Evolutionary conservation across 2,329 filamentous ascomycete genomes (phyloP), one percentile per base, ranked within the genome.

Genomic region (Daldinia eschscholtzii): DNA sequence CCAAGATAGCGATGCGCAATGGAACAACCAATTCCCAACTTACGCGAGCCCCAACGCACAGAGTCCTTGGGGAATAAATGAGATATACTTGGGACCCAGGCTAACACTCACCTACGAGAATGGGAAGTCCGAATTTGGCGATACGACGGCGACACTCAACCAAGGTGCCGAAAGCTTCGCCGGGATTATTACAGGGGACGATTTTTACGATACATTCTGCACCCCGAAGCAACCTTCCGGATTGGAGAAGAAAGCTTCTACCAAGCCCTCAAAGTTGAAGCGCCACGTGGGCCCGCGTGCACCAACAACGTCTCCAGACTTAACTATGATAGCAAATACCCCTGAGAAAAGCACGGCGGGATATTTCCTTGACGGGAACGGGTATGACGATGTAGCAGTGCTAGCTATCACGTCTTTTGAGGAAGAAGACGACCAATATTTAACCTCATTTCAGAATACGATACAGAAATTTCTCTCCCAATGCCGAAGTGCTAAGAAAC

Each of bases 1-100:
- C 33, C 87, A 89, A 69, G 87, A 89, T 70, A 81, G 81, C 1
- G 87, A 89, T 77, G 87, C 87, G 28, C 80, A 88, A 67, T 90
- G 85, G 78, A 82, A 76, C 60, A 64, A 72, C 1, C 71, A 72
- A 20, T 77, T 80, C 67, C 73, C 69, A 41, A 72, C 57, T 1
- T 78, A 78, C 44, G 77, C 78, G 6, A 71, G 64, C 12, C 76
- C 75, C 0, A 28, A 7, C 4, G 50, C 61, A 0, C 65, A 64
- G 0, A 52, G 30, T 67, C 72, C 55, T 57, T 79, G 10, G 76
- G 75, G 4, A 71, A 1, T 75, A 72, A 10, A 57, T 76, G 10
- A 70, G 72, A 10, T 56, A 30, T 80, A 74, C 68, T 70, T 77
- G 20, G 77, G 76, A 10, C 66, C 71, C n/a, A 75, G 53, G 41